Base-by-base conservation (phyloP, 192 early-diverging fungal genomes). In the Podila epicladia region DNA sequence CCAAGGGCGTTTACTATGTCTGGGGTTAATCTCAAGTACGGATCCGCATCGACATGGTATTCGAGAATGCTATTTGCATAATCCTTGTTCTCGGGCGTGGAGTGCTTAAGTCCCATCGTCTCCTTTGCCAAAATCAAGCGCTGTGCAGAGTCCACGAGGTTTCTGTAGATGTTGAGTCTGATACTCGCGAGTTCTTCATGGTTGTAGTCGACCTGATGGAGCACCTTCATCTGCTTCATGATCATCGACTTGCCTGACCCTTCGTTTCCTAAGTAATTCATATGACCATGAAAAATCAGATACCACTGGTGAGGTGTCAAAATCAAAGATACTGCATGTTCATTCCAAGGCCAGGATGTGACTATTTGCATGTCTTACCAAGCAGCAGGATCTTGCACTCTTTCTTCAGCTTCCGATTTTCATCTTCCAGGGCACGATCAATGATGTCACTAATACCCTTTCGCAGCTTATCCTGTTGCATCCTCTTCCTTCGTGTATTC, bases 161-260 rank as follows among this genome's bases (percentile, higher is more conserved):
- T 97, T 67, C 94, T 94, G 82, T 93, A 94, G 61, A 97, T 89
- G 8, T 94, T 95, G 67, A 92, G 84, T 45, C 90, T 88, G 85
- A 91, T 94, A 28, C 89, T 77, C 60, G 88, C 84, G 41, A 95
- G 76, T 74, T 97, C 96, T 29, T 95, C 92, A 66, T 84, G 85
- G 11, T 92, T 92, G 76, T 95, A 97, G 11, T 94, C 96, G 64
- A 93, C 92, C 80, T 95, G 94, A 85, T 97, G 95, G 72, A 98
- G 95, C 77, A 98, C 95, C 86, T 96, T 97, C 96, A 98, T 98
- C 83, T 98, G 96, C 75, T 98, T 98, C 19, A 98, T 91, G 70
- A 98, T 96, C 58, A 95, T 98, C 58, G 95, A 96, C 82, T 96
- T 97, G 68, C 95, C 96, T 59, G 95, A 97, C 85, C 45, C 22